A percentile compares a stretch with the other conserved stretches of the same genome.
phyloP scores from a whole-genome alignment of 768 basidiomycete genomes.

The Candolleomyces aberdarensis region DNA sequence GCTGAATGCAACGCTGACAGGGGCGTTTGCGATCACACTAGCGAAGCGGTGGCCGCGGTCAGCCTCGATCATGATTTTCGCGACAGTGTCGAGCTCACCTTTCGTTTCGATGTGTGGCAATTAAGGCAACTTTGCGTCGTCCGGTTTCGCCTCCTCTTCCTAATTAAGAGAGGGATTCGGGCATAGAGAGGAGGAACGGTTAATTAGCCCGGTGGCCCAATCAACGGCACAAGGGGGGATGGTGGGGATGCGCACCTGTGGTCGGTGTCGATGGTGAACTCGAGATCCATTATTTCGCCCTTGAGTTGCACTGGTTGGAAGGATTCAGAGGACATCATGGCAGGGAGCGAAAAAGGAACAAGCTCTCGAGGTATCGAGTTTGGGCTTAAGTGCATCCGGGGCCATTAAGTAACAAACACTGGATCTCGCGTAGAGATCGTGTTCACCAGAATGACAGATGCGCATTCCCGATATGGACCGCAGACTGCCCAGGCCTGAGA shows the following conservation, averaged over 20 bases:
- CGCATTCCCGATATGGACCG: constrained; percentile 31
- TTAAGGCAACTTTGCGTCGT: constrained; percentile 87
- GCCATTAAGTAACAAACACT: constrained; percentile 56
- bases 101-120: constrained; percentile 93
- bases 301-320: constrained; percentile 64
- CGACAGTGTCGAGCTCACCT: constrained; percentile 43
- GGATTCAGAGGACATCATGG: constrained; percentile 55
- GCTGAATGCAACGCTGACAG: constrained; percentile 86
- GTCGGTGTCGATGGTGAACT: constrained; percentile 69
- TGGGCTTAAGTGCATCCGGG: constrained; percentile 54
- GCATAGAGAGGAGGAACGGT: constrained; percentile 42
- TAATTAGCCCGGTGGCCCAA: constrained; percentile 45
- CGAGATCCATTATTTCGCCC: constrained; percentile 75
- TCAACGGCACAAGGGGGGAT: constrained; percentile 21
- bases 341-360: constrained; percentile 46
- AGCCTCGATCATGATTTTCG: constrained; percentile 9
- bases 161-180: constrained; percentile 46
- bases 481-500: constrained; percentile 13
- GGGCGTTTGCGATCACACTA: constrained; percentile 92
- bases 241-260: constrained; percentile 44
- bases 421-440: constrained; percentile 42
- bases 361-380: constrained; percentile 41
- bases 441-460: constrained; percentile 32
- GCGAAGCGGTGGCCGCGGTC: constrained; percentile 13
- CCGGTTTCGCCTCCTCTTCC: constrained; percentile 86